Evolutionary conservation across 2,329 filamentous ascomycete species (phyloP).

Genomic region (Xylaria polymorpha): DNA sequence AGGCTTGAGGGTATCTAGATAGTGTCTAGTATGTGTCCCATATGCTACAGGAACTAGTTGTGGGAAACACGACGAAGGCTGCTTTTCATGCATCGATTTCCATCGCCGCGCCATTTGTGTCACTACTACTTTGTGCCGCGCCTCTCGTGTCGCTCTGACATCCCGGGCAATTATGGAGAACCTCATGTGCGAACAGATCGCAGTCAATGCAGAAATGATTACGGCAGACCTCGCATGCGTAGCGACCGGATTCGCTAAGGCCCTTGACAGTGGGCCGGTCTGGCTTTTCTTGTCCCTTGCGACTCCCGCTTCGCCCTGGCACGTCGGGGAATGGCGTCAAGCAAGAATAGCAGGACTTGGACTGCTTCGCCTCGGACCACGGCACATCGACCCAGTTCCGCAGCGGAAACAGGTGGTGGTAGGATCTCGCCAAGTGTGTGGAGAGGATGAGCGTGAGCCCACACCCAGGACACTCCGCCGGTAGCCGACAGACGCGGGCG

Average conservation of each 20-base stretch:
- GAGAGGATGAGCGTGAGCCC: conserved; percentile 92
- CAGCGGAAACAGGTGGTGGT: conserved; percentile 91
- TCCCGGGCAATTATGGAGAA: conserved; percentile 94
- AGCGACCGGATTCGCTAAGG: conserved; percentile 86
- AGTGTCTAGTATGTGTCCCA: neutral
- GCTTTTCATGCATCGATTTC: conserved; percentile 54
- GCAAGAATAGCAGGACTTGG: conserved; percentile 81
- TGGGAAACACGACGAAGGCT: neutral
- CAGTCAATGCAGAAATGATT: conserved; percentile 98
- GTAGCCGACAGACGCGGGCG: conserved; percentile 88
- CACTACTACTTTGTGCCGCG: conserved; percentile 38
- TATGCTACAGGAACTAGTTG: neutral
- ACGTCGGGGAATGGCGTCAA: conserved; percentile 74
- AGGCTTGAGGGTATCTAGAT: neutral
- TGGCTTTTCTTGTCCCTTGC: conserved; percentile 38
- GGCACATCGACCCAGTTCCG: conserved; percentile 91
- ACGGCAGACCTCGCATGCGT: conserved; percentile 87
- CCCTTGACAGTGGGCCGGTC: conserved; percentile 60
- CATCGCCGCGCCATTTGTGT: conserved; percentile 57
- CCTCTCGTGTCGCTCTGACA: conserved; percentile 71
- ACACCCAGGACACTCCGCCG: conserved; percentile 91
- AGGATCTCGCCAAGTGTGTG: conserved; percentile 91
- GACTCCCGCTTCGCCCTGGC: conserved; percentile 45
- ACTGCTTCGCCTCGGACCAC: conserved; percentile 76
- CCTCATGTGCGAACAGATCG: conserved; percentile 93